phyloP scores from a whole-genome alignment of 805 yeast genomes.

The Candida coquimbonensis region DNA sequence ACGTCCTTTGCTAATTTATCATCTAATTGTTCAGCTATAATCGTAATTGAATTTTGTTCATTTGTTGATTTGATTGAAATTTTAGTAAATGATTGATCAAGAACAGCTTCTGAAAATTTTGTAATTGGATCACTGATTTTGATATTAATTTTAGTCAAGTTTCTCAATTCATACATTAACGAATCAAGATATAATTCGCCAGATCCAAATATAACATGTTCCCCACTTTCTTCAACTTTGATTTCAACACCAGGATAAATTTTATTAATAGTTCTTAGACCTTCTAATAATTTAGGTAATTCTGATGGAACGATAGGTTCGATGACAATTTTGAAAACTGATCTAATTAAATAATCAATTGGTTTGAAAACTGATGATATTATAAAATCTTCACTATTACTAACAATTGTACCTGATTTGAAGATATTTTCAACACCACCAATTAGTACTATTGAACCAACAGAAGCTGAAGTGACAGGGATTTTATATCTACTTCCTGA shows the following conservation, averaged over 20 bases:
- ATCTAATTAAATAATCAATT: conserved; percentile 38
- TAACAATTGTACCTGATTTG: conserved; percentile 54
- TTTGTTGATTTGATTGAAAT: conserved; percentile 55
- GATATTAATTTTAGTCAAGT: conserved; percentile 52
- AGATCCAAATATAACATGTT: conserved; percentile 68
- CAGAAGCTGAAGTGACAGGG: conserved; percentile 43
- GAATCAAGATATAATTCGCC: conserved; percentile 90
- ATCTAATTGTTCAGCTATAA: conserved; percentile 71
- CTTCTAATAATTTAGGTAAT: conserved; percentile 64
- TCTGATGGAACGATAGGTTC: conserved; percentile 80
- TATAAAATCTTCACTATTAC: conserved; percentile 18
- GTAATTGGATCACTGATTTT: conserved; percentile 83
- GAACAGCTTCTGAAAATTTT: conserved; percentile 70
- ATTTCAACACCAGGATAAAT: conserved; percentile 60
- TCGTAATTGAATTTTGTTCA: conserved; percentile 49
- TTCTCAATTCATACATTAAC: conserved; percentile 67
- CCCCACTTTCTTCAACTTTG: conserved; percentile 86
- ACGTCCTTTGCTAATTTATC: conserved; percentile 49
- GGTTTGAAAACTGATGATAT: conserved; percentile 29
- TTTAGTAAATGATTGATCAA: conserved; percentile 58
- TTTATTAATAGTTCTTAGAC: conserved; percentile 53
- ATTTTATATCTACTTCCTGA: conserved; percentile 68
- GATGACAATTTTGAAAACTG: conserved; percentile 74
- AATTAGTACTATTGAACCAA: conserved; percentile 65
- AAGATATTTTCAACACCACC: conserved; percentile 56